A percentile compares a stretch with the other conserved stretches of the same genome.
Conservation (phyloP, 768 basidiomycete genomes). For the Lentinula raphanica region DNA sequence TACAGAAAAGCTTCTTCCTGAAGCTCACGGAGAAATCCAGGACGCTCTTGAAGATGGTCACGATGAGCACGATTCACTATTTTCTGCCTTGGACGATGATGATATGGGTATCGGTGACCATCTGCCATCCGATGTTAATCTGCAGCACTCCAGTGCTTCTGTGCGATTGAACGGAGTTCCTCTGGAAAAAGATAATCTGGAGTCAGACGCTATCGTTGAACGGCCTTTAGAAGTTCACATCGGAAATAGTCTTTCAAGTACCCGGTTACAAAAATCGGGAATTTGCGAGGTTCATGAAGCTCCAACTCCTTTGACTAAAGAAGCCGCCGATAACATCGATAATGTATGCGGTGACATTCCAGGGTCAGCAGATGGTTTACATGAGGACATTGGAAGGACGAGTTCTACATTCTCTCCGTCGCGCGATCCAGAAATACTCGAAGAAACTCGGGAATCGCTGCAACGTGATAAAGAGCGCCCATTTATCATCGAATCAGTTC, state of each 20-base stretch:
- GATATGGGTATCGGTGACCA: background rate
- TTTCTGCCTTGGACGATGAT: background rate
- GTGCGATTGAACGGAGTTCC: background rate
- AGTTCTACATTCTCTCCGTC: background rate
- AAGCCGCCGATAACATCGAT: background rate
- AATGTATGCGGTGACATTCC: background rate
- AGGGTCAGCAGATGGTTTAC: background rate
- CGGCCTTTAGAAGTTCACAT: background rate
- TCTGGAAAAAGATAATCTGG: background rate
- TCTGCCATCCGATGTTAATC: background rate
- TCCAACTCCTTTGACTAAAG: background rate
- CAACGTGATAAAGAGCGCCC: background rate
- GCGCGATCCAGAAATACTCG: background rate
- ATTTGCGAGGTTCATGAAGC: background rate
- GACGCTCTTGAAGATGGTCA: background rate
- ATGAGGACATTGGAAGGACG: no score
- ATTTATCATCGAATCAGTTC: background rate
- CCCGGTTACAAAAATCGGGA: background rate
- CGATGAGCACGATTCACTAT: constrained; percentile 3
- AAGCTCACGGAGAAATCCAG: background rate
- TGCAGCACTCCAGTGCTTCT: background rate
- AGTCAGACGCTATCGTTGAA: background rate
- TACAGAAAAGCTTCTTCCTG: background rate
- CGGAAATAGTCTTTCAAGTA: background rate
- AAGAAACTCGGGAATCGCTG: background rate